Base-by-base conservation (phyloP, 805 yeast species). In the Starmerella geochares region DNA sequence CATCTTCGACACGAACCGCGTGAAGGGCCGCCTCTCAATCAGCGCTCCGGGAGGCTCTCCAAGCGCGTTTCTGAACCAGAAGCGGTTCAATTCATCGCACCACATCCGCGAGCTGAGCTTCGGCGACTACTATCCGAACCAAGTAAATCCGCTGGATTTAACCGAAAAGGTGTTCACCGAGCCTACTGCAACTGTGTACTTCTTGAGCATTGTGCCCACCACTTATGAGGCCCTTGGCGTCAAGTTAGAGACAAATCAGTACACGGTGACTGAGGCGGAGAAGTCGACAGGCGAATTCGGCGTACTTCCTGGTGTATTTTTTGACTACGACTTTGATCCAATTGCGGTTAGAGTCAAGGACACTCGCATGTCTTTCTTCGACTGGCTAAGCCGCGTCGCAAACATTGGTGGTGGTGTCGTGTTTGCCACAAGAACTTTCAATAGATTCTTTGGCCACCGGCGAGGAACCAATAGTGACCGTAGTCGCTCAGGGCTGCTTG, bases 311-410 rank as follows among this genome's bases (percentile, higher is more conserved):
- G 96, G 96, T 0, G 79, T 90, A 23, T 83, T 76, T 60, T 77
- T 92, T 69, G 77, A 75, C 49, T 90, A 88, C 64, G 86, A 86
- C 57, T 86, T 92, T 63, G 97, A 92, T 60, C 90, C 96, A 3
- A 77, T 92, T 38, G 75, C 80, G 41, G 72, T 92, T 58, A 66
- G 76, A 3, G 73, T 87, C 19, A 72, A 71, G 23, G 96, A 90
- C 60, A 71, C 68, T 48, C 73, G 97, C 54, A 71, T 90, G 36
- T 74, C 90, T 3, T 90, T 90, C 62, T 62, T 79, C 37, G 85
- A 81, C 59, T 90, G 90, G 65, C 67, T 86, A 8, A 77, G 86
- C 10, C 76, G 88, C 56, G 66, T 88, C 44, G 81, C 83, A 7
- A 88, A 95, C 2, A 81, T 90, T 13, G 62, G 81, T 19, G 95